Percentiles rank a stretch among this genome's conserved stretches.
phyloP scores from a whole-genome alignment of 768 basidiomycete genomes.

The Sporobolomyces phaffii region DNA sequence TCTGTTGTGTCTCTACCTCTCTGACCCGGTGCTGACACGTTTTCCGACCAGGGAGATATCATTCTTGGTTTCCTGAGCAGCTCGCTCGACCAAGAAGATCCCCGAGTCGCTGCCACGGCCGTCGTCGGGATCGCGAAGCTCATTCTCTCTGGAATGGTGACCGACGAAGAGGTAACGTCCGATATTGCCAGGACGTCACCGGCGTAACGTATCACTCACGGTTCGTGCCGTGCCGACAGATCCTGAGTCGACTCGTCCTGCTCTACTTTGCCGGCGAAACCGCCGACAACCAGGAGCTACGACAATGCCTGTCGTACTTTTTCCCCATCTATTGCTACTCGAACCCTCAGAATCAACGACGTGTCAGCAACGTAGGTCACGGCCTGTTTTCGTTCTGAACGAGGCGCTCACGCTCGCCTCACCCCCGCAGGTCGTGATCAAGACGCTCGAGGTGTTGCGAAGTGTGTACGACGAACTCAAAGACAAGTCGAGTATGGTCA shows the following conservation, averaged over 20 bases:
- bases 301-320: constrained; percentile 81
- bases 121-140: constrained; percentile 81
- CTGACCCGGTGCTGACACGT: too few relatives aligned
- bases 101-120: constrained; percentile 62
- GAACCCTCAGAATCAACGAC: constrained; percentile 63
- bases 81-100: constrained; percentile 57
- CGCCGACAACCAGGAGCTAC: constrained; percentile 68
- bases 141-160: constrained; percentile 66
- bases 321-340: constrained; percentile 80
- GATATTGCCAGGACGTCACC: too few relatives aligned
- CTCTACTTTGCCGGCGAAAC: constrained; percentile 77
- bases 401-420: not conserved
- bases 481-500: constrained; percentile 45
- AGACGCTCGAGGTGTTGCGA: constrained; percentile 46
- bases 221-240: constrained; percentile 48
- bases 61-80: constrained; percentile 64
- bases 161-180: constrained; percentile 64
- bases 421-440: constrained; percentile 45
- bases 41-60: constrained; percentile 47
- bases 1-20: not conserved
- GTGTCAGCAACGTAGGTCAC: constrained; percentile 59
- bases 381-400: not conserved
- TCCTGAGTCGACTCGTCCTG: constrained; percentile 53
- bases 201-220: too few relatives aligned
- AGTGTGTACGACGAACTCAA: constrained; percentile 47